Base-by-base conservation (phyloP, 1,139 yeast genomes). In the Kazachstania sp. region DNA sequence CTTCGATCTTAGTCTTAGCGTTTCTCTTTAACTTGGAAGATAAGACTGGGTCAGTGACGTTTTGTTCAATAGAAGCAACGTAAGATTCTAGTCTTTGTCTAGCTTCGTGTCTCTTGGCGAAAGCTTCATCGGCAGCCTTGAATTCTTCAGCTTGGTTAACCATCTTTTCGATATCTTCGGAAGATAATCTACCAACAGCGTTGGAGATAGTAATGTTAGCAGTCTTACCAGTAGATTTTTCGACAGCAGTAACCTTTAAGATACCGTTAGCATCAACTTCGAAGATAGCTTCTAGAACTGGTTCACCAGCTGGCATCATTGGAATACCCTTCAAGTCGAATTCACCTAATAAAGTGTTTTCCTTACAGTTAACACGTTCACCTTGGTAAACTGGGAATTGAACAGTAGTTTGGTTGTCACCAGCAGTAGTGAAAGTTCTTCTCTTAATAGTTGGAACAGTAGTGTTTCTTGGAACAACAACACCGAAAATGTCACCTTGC, bases 301-400 rank as follows among this genome's bases (percentile, higher is more conserved):
- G 97, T 77, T 90, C 97, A 77, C 97, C 97, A 75, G 96, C 97
- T 74, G 84, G 86, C 90, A 92, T 81, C 73, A 97, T 97, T 72
- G 98, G 98, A 67, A 92, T 87, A 77, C 92, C 92, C 81, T 86
- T 87, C 73, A 92, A 86, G 83, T 92, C 97, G 75, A 92, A 92
- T 79, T 92, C 97, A 81, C 98, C 98, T 73, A 92, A 86, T 71
- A 90, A 83, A 70, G 97, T 88, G 95, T 92, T 92, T 79, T 92
- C 97, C 64, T 87, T 72, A 82, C 97, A 90, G 95, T 90, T 92
- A 71, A 88, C 96, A 82, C 98, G 95, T 80, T 92, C 98, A 84
- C 98, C 98, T 78, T 92, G 97, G 90, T 90, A 92, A 58, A 92
- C 97, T 75, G 97, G 98, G 96, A 92, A 90, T 74, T 87, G 95